Conservation (phyloP, 164 flowering plant genomes). For the Aristolochia californica region DNA sequence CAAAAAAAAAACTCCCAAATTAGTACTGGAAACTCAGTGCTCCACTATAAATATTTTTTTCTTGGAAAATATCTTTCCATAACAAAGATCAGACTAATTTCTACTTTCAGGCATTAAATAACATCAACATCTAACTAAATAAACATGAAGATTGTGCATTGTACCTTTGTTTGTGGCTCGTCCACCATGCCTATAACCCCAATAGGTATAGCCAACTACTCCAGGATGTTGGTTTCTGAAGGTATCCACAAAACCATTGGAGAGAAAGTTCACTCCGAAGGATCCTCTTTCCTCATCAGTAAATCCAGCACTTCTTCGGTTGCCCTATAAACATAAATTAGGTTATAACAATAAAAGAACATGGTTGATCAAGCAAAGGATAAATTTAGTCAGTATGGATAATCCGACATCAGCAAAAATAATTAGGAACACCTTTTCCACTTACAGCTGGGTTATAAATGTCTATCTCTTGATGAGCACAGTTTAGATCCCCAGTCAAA, state of each 20-base stretch:
- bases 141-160: not conserved
- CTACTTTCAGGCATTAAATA: not conserved
- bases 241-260: conserved; percentile 79
- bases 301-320: conserved; percentile 92
- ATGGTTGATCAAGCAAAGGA: not conserved
- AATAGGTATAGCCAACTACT: conserved; percentile 91
- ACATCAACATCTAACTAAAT: not conserved
- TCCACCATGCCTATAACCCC: conserved; percentile 88
- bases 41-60: too few species aligned
- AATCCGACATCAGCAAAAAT: not conserved
- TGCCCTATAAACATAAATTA: conserved; percentile 40
- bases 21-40: too few species aligned
- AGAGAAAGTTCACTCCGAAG: conserved; percentile 58
- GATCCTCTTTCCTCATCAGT: conserved; percentile 89
- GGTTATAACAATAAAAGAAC: not conserved
- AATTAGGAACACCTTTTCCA: conserved; percentile 1
- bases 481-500: conserved; percentile 93
- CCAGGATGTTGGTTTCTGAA: conserved; percentile 83
- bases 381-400: too few species aligned
- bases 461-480: conserved; percentile 97
- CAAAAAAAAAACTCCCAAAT: too few species aligned
- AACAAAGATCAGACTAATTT: not conserved
- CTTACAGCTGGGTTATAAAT: conserved; percentile 89
- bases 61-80: too few species aligned
- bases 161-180: conserved; percentile 76